phyloP scores from a whole-genome alignment of 2,329 filamentous ascomycete species.

The Colletotrichum brevisporum region DNA sequence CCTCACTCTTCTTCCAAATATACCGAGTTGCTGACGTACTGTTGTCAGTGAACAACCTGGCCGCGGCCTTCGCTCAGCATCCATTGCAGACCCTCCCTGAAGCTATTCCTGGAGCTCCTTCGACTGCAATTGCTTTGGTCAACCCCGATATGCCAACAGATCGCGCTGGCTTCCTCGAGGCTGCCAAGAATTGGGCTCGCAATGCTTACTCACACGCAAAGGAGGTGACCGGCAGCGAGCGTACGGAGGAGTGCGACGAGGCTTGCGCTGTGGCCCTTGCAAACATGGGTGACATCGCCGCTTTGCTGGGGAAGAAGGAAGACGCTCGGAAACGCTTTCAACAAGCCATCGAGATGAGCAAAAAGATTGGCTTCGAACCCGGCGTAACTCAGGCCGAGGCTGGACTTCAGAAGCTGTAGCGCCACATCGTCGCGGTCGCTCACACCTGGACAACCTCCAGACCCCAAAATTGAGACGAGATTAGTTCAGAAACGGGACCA shows the following conservation, averaged over 20 bases:
- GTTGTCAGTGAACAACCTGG: constrained; percentile 81
- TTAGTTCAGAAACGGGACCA: background rate
- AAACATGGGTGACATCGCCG: constrained; percentile 87
- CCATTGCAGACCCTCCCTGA: constrained; percentile 54
- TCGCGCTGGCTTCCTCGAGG: constrained; percentile 74
- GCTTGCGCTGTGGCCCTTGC: constrained; percentile 88
- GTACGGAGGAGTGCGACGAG: constrained; percentile 85
- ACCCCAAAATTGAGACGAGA: background rate
- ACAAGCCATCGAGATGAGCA: constrained; percentile 75
- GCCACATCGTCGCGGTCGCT: background rate
- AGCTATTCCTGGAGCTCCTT: constrained; percentile 29
- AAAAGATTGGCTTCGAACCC: constrained; percentile 64
- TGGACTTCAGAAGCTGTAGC: constrained; percentile 54
- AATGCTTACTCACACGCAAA: constrained; percentile 80
- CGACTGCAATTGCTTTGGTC: constrained; percentile 22
- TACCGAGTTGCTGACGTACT: constrained; percentile 30
- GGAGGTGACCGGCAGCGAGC: constrained; percentile 74
- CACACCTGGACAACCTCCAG: background rate
- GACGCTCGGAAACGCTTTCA: constrained; percentile 78
- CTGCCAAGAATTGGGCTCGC: constrained; percentile 82
- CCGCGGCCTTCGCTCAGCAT: constrained; percentile 80
- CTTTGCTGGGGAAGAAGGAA: constrained; percentile 76
- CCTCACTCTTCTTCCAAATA: background rate
- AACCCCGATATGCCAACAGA: constrained; percentile 56
- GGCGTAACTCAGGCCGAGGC: constrained; percentile 67